Base-by-base conservation (phyloP, 2,329 filamentous ascomycete genomes). In the Arthrocladium fulminans region DNA sequence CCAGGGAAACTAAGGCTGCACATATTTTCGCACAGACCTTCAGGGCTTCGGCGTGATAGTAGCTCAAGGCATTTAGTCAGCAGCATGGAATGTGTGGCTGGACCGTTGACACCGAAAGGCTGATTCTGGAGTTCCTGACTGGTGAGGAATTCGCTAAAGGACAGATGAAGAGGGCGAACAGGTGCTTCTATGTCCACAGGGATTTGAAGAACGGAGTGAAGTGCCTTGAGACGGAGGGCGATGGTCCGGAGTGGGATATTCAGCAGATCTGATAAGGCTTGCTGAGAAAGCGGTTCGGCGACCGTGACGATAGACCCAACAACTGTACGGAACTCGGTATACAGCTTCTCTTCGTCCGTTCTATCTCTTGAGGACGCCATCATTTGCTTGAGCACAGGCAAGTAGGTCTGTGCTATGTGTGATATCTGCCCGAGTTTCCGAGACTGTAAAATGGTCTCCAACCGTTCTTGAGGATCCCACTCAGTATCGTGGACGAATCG, bases 401-500 rank as follows among this genome's bases (percentile, higher is more conserved):
- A 34, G 47, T 53, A 53, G 20, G 29, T 52, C n/a, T 47, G 24
- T 24, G 29, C 45, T 20, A 54, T 47, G 25, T 50, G 12, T n/a
- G 38, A 25, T 23, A 45, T 15, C 9, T 51, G 27, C 17, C 20
- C 27, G 17, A 44, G 12, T n/a, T 25, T 37, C 32, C 37, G 22
- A 54, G 48, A 15, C 20, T 30, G 41, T 46, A 39, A 12, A 53
- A 44, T 45, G 9, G 39, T 40, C 22, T 40, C 8, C 3, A 47
- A 30, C 20, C 35, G 23, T 17, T 48, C 30, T 24, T 23, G 13
- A 7, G 57, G 53, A 23, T 52, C 30, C 45, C 37, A 54, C 15
- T 53, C 48, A 13, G n/a, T 8, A 47, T 62, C 57, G 15, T 44
- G 47, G 15, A 65, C 43, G 50, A 60, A 60, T 2, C 57, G 61